Conservation (phyloP, 345 rosid genomes). For the Conringia planisiliqua region DNA sequence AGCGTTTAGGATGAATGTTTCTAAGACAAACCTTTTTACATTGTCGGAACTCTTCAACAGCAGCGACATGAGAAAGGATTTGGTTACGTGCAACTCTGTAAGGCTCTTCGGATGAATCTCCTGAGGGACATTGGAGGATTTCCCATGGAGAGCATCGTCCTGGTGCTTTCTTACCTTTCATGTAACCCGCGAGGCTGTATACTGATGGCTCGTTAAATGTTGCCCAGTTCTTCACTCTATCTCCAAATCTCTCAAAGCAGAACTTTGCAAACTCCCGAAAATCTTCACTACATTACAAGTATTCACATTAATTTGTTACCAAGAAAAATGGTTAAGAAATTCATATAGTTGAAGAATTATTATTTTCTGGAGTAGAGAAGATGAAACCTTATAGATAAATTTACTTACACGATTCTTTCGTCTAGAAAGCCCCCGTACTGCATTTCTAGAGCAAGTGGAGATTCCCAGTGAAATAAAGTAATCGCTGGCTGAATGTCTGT, state of each 20-base stretch:
- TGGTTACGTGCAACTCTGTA: slow-evolving; percentile 23
- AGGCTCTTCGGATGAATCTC: slow-evolving; percentile 29
- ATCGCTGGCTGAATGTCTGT: slow-evolving; percentile 22
- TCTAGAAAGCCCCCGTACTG: slow-evolving; percentile 12
- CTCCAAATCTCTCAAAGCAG: slow-evolving; percentile 27
- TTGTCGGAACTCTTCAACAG: slow-evolving; percentile 29
- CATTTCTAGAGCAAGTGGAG: slow-evolving; percentile 27
- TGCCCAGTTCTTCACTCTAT: slow-evolving; percentile 33
- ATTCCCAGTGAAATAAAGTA: slow-evolving; percentile 37
- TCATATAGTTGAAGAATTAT: not conserved
- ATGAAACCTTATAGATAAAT: not conserved
- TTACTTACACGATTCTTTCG: slow-evolving; percentile 24
- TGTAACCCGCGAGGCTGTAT: slow-evolving; percentile 29
- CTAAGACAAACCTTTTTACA: slow-evolving; percentile 6
- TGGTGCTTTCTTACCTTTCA: slow-evolving; percentile 27
- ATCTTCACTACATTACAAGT: slow-evolving; percentile 14
- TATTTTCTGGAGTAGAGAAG: not conserved
- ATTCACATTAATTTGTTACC: not conserved
- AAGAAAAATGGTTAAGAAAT: not conserved
- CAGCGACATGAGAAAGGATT: slow-evolving; percentile 33
- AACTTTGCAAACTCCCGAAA: slow-evolving; percentile 26
- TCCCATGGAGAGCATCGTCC: slow-evolving; percentile 23
- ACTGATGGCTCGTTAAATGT: slow-evolving; percentile 36
- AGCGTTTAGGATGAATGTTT: not conserved
- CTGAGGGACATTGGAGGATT: not conserved